Evolutionary conservation across 371 early-diverging fungal genomes (phyloP), one percentile per base, ranked within the genome.

Genomic region (Mortierella polycephala): DNA sequence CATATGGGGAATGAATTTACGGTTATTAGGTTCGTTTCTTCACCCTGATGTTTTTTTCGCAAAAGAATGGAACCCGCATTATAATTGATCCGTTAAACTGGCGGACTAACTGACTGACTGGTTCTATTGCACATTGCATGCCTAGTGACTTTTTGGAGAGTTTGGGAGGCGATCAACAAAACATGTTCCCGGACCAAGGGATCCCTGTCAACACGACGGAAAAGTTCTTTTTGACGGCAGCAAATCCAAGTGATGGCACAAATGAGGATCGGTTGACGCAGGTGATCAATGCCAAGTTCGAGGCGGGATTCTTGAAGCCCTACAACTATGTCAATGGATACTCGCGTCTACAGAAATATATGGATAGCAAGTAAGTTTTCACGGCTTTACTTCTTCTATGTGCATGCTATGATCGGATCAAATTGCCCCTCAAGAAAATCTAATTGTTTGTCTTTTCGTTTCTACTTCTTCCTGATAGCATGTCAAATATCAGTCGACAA

Each of bases 291-390:
- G 95, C 96, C 46, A 97, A 97, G 82, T 95, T 93, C 64, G 94
- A 96, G 69, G 96, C 96, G 1, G 98, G 98, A 0, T 87, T 96
- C 66, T 80, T 97, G 57, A 95, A 94, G 73, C 98, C 98, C 1
- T 96, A 94, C 88, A 95, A 96, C 82, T 96, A 96, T 83, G 94
- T 94, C 64, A 92, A 89, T 81, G 93, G 93, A 0, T 97, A 97
- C 81, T 86, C 94, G n/a, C 85, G 95, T 21, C 83, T 97, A 60
- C 95, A 94, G 69, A 84, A 84, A 59, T 96, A 93, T 81, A 95
- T 97, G 95, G 96, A 97, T 67, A 86, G 85, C 61, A 87, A 95
- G 92, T 90, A 85, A 81, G 86, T 60, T 18, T 23, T 20, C 53
- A n/a, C 30, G 50, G 13, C 10, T 16, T 30, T 30, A 30, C 30